Conservation (phyloP, 2,329 filamentous ascomycete genomes). For the Colletotrichum shisoi region DNA sequence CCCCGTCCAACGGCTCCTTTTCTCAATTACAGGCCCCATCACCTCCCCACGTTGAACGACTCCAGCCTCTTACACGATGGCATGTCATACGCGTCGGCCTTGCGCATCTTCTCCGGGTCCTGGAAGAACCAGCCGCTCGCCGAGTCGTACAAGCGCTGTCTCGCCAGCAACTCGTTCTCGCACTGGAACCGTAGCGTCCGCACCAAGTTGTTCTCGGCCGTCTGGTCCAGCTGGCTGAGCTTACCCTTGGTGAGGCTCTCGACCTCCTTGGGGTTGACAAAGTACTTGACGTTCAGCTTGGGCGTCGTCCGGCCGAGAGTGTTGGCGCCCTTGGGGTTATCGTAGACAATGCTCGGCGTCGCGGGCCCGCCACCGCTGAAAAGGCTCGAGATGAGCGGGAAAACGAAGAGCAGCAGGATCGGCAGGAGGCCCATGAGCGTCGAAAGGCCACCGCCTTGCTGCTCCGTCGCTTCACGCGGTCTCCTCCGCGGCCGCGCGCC, state of each 20-base stretch:
- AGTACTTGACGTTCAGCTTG: constrained; percentile 81
- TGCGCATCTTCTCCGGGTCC: constrained; percentile 79
- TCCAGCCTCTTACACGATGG: constrained; percentile 62
- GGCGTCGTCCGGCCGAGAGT: constrained; percentile 77
- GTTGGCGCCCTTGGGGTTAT: constrained; percentile 72
- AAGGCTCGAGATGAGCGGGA: constrained; percentile 81
- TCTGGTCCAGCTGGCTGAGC: constrained; percentile 76
- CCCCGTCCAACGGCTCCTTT: neutral
- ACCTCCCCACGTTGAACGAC: constrained; percentile 49
- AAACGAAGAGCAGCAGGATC: constrained; percentile 86
- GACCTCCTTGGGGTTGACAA: constrained; percentile 80
- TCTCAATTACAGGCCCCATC: neutral
- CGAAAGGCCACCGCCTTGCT: constrained; percentile 61
- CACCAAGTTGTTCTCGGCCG: constrained; percentile 78
- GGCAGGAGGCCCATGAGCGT: constrained; percentile 81
- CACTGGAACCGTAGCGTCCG: constrained; percentile 74
- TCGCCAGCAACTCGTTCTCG: constrained; percentile 72
- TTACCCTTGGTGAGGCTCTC: constrained; percentile 73
- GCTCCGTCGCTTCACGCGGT: constrained; percentile 69
- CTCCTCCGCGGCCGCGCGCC: constrained; percentile 78
- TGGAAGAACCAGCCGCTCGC: constrained; percentile 88
- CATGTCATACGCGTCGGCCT: constrained; percentile 66
- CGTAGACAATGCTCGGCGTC: constrained; percentile 78
- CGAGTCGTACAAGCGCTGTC: constrained; percentile 74
- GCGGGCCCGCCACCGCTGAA: constrained; percentile 68